A percentile compares a stretch with the other conserved stretches of the same genome.
Evolutionary conservation across 2,329 filamentous ascomycete species (phyloP).

Genomic region (Aurifilum marmelostoma): DNA sequence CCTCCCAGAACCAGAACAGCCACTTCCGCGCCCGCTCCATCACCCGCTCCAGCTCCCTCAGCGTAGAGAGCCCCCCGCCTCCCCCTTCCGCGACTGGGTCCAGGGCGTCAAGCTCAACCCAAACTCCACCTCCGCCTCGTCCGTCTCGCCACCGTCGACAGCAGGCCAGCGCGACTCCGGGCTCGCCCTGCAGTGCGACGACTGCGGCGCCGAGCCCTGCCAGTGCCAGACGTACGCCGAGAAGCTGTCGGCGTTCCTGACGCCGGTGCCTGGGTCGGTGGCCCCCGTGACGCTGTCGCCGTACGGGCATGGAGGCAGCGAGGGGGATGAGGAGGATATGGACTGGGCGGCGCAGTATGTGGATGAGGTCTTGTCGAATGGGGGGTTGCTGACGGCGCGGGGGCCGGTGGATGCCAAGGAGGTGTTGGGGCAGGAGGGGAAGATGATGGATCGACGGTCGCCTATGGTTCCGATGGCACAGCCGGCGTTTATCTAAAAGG

Average conservation of each 20-base stretch:
- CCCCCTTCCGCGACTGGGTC: conserved; percentile 29
- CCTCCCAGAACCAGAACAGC: background rate
- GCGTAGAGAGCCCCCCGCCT: conserved; percentile 29
- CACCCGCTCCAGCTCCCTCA: conserved; percentile 26
- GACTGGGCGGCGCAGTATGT: conserved; percentile 25
- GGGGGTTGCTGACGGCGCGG: background rate
- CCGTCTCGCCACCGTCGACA: background rate
- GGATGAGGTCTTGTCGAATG: background rate
- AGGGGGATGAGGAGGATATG: conserved; percentile 12
- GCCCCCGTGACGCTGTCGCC: background rate
- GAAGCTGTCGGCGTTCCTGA: conserved; percentile 28
- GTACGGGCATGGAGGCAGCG: background rate
- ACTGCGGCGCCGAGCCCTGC: conserved; percentile 24
- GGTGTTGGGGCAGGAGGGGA: background rate
- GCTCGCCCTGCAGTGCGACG: conserved; percentile 25
- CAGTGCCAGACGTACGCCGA: conserved; percentile 27
- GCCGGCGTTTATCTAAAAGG: conserved; percentile 7
- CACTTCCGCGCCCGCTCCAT: conserved; percentile 3
- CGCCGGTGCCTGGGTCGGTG: conserved; percentile 7
- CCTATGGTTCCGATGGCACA: background rate
- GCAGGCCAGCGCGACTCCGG: conserved; percentile 26
- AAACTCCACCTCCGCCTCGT: background rate
- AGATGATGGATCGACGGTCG: background rate
- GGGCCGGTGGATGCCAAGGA: conserved; percentile 11
- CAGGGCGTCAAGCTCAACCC: conserved; percentile 24